These are phyloP conservation scores for Aureobasidium sp. DNA, from an alignment of 2,329 filamentous ascomycete species.

Conservation along the genomic window DNA sequence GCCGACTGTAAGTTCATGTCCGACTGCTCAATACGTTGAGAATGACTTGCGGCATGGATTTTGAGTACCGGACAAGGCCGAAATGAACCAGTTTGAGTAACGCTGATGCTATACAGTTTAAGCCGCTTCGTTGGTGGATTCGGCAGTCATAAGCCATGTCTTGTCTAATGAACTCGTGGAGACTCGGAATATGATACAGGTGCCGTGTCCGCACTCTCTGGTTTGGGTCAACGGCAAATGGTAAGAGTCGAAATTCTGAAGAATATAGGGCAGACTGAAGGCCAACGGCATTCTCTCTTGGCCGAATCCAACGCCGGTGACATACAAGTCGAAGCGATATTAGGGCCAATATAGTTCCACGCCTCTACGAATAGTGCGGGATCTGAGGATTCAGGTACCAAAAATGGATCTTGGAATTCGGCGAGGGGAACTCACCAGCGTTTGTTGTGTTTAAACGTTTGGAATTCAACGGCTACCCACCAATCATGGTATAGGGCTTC, in stretches of 20 bases:
- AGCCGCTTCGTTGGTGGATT: background rate
- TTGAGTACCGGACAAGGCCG: background rate
- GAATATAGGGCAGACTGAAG: background rate
- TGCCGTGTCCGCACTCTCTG: background rate
- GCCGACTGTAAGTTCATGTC: background rate
- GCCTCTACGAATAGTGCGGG: background rate
- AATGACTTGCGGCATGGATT: background rate
- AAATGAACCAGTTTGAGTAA: too few relatives aligned
- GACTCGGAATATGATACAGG: background rate
- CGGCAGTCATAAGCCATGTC: background rate
- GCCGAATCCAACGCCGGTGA: background rate
- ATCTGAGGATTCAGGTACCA: background rate
- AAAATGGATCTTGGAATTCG: background rate
- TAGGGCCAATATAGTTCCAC: background rate
- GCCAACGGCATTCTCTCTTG: background rate
- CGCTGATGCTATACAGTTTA: background rate
- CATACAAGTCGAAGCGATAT: background rate
- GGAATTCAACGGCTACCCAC: background rate
- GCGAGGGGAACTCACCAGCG: background rate
- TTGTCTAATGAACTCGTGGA: background rate
- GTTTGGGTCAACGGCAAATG: background rate
- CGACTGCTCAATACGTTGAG: background rate
- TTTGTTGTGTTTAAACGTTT: background rate
- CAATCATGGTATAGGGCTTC: background rate
- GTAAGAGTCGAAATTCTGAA: background rate